Evolutionary conservation across 2,329 filamentous ascomycete species (phyloP).

Genomic region (Aspergillus tanneri): DNA sequence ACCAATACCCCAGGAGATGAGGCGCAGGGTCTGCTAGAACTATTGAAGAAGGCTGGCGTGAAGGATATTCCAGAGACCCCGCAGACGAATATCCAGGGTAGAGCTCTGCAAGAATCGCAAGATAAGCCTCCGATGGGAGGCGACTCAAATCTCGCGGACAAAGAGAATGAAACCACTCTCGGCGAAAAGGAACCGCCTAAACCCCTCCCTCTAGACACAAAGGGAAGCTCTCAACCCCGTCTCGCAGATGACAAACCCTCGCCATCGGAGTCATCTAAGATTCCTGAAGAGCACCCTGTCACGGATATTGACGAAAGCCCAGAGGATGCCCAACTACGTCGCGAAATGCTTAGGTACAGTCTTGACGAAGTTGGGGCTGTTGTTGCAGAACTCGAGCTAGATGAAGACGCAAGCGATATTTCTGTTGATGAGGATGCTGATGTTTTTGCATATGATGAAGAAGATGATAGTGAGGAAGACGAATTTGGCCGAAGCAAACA

Average conservation of each 20-base stretch:
- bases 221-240: background rate
- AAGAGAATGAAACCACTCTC: slow-evolving; percentile 4
- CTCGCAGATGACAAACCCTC: slow-evolving; percentile 9
- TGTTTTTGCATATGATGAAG: slow-evolving; percentile 52
- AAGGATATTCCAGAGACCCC: slow-evolving; percentile 45
- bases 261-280: slow-evolving; percentile 22
- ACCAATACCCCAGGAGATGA: slow-evolving; percentile 66
- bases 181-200: background rate
- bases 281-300: slow-evolving; percentile 46
- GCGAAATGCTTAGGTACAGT: slow-evolving; percentile 88
- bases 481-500: slow-evolving; percentile 71
- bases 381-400: slow-evolving; percentile 85
- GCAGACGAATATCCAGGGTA: slow-evolving; percentile 12
- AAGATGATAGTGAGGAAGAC: slow-evolving; percentile 67
- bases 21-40: slow-evolving; percentile 67
- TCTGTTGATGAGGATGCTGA: slow-evolving; percentile 56
- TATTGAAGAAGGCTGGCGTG: slow-evolving; percentile 74
- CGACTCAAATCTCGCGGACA: background rate
- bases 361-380: slow-evolving; percentile 85
- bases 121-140: slow-evolving; percentile 6
- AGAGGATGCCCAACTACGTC: slow-evolving; percentile 76
- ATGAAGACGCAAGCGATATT: slow-evolving; percentile 59
- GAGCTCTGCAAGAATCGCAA: slow-evolving; percentile 15
- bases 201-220: slow-evolving; percentile 6
- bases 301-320: slow-evolving; percentile 72